Base-by-base conservation (phyloP, 805 yeast species). In the Vanderwaltozyma verrucispora region DNA sequence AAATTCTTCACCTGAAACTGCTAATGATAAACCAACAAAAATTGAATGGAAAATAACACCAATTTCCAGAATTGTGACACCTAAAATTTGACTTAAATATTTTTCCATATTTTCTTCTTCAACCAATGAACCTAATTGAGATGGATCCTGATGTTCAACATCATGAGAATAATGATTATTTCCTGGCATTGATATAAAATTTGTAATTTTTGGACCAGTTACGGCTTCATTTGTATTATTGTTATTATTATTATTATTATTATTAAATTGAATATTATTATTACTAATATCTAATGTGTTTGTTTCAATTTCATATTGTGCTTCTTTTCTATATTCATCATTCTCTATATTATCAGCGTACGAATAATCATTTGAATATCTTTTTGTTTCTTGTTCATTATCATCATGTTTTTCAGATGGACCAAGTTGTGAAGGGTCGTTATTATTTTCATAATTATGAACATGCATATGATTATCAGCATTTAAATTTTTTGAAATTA, bases 1-100 rank as follows among this genome's bases (percentile, higher is more conserved):
- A 54, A 78, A 80, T 50, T 79, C 82, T 10, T 73, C 77, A 32
- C 78, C 81, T 10, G 77, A 55, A 16, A 75, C 72, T 7, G 83
- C 83, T 43, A 80, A 62, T 5, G 81, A 69, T 44, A 80, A 64
- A 30, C 89, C 89, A 44, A 81, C 71, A 60, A 81, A 75, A 2
- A 81, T 78, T 3, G 87, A 79, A 60, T 81, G 89, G 65, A 81
- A 78, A 13, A 80, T 55, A 30, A 80, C 69, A 42, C 89, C 89
- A 45, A 80, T 78, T 56, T 80, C 89, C 41, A 81, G 65, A 13
- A 78, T 69, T 32, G 77, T 54, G 34, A 77, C 71, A 12, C 72
- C 53, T 5, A 78, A 51, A 10, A 80, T 49, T 54, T 79, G 81
- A 27, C 74, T 76, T 26, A 69, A 63, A 52, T 74, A 77, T 31